Percentiles rank a stretch among this genome's conserved stretches.
Conservation (phyloP, 257 asterid genomes). For the Apocynum venetum region DNA sequence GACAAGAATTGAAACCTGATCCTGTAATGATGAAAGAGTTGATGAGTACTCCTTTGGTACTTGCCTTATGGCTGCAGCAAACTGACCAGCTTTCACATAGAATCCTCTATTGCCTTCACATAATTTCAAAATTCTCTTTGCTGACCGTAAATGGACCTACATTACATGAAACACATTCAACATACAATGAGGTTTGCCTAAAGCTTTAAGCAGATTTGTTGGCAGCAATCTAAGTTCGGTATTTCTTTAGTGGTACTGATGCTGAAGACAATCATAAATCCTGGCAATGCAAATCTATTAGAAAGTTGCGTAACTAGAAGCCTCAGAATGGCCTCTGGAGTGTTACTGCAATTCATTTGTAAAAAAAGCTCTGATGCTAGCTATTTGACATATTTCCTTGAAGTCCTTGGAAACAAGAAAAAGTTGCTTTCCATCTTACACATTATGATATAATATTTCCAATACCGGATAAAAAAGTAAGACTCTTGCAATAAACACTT, state of each 20-base stretch:
- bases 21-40: constrained; percentile 78
- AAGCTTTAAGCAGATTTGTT: not conserved
- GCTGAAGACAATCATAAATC: not conserved
- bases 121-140: constrained; percentile 54
- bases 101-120: constrained; percentile 86
- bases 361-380: not conserved
- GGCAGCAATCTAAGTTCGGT: not conserved
- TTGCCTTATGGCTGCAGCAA: constrained; percentile 76
- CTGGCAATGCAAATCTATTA: not conserved
- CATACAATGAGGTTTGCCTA: not conserved
- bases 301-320: not conserved
- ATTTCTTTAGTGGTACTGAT: not conserved
- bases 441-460: not conserved
- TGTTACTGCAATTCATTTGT: not conserved
- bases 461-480: not conserved
- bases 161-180: not conserved
- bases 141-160: constrained; percentile 83
- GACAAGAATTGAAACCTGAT: constrained; percentile 51
- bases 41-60: constrained; percentile 88
- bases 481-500: not conserved
- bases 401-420: not conserved
- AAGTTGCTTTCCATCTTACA: not conserved
- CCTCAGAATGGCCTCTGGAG: not conserved
- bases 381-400: not conserved
- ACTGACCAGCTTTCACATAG: constrained; percentile 96